Percentiles rank a stretch among this genome's conserved stretches.
Evolutionary conservation across 257 asterid genomes (phyloP).

Genomic region (Solanum okadae): DNA sequence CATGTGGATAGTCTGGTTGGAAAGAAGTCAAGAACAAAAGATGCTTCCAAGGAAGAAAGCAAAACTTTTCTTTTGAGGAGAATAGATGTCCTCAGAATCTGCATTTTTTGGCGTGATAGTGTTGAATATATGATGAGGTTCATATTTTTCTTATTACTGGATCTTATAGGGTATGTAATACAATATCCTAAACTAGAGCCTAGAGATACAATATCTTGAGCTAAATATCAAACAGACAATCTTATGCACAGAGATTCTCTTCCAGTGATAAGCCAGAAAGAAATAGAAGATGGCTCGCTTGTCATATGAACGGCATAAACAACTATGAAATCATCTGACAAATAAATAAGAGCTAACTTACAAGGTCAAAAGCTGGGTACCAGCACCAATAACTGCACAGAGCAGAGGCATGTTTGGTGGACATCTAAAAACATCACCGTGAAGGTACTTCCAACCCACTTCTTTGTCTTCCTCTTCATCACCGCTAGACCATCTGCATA

Average conservation of each 20-base stretch:
- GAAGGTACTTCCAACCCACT: slow-evolving; percentile 72
- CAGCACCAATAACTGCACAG: slow-evolving; percentile 72
- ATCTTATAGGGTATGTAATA: neutral
- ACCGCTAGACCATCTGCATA: slow-evolving; percentile 49
- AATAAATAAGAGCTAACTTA: slow-evolving; percentile 20
- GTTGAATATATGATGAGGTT: neutral
- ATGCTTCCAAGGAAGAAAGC: neutral
- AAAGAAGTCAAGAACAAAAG: neutral
- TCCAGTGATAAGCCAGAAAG: neutral
- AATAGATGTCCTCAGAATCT: neutral
- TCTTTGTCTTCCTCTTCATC: slow-evolving; percentile 87
- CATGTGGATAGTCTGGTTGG: neutral
- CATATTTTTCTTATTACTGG: neutral
- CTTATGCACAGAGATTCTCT: neutral
- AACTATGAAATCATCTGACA: neutral
- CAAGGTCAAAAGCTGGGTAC: slow-evolving; percentile 62
- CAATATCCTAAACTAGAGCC: neutral
- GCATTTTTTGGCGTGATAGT: neutral
- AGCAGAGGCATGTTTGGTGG: slow-evolving; percentile 54
- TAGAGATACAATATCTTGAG: neutral
- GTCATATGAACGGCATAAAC: neutral
- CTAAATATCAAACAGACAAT: neutral
- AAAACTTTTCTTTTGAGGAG: neutral
- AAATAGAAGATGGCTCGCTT: neutral
- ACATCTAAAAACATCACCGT: slow-evolving; percentile 58